Evolutionary conservation across 1,284 basidiomycete species (phyloP).

Genomic region (Sporisorium exsertum): DNA sequence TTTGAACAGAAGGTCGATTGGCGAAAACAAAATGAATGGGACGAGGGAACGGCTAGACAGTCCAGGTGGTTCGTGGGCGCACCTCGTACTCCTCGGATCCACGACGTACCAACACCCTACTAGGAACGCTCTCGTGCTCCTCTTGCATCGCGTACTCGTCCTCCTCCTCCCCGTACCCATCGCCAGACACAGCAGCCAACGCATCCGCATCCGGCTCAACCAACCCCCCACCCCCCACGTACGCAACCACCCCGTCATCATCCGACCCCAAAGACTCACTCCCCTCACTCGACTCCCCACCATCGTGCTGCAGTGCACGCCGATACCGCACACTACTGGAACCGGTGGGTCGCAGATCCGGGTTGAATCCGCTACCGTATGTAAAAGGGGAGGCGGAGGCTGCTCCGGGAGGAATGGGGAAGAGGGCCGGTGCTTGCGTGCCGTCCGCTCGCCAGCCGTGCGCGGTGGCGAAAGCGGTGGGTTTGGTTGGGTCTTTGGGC

Average conservation of each 20-base stretch:
- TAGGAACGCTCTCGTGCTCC: too few relatives aligned
- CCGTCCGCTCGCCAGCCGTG: constrained; percentile 17
- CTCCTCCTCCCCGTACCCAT: not conserved
- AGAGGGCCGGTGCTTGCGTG: not conserved
- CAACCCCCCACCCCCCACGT: not conserved
- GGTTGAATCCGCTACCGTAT: constrained; percentile 76
- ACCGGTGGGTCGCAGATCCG: constrained; percentile 23
- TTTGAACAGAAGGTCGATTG: too few relatives aligned
- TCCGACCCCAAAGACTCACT: constrained; percentile 23
- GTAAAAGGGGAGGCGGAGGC: constrained; percentile 80
- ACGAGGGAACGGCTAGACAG: constrained; percentile 5
- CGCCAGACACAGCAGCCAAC: not conserved
- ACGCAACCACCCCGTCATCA: constrained; percentile 12
- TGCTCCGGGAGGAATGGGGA: constrained; percentile 15
- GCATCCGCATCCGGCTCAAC: not conserved
- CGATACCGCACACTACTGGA: constrained; percentile 4
- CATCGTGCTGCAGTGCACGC: not conserved
- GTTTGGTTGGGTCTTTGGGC: constrained; percentile 71
- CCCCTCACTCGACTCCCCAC: not conserved
- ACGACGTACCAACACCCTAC: constrained; percentile 20
- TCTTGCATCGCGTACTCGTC: not conserved
- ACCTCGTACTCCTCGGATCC: constrained; percentile 55
- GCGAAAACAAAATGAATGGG: too few relatives aligned
- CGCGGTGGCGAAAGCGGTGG: not conserved
- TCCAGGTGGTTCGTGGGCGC: constrained; percentile 22